Percentiles rank a stretch among this genome's conserved stretches.
Evolutionary conservation across 495 filamentous ascomycete species (phyloP).

Genomic region (Daldinia grandis): DNA sequence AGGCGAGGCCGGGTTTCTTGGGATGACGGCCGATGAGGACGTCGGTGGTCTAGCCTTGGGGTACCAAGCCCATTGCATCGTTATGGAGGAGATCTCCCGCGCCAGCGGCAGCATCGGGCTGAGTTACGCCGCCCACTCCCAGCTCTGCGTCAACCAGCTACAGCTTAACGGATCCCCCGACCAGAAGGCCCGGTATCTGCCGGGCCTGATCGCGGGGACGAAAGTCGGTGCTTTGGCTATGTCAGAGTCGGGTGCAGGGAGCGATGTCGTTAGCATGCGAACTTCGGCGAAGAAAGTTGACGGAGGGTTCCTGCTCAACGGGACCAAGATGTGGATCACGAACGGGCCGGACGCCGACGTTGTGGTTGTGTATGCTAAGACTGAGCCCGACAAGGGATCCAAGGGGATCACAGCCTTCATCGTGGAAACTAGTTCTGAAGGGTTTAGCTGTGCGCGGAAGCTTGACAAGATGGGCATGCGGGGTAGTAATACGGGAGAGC

Average conservation of each 20-base stretch:
- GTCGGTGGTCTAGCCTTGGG: conserved; percentile 92
- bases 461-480: conserved; percentile 99
- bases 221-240: conserved; percentile 92
- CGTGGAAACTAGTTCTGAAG: conserved; percentile 74
- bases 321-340: conserved; percentile 99
- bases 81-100: conserved; percentile 85
- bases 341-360: conserved; percentile 94
- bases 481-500: conserved; percentile 94
- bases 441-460: conserved; percentile 89
- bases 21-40: conserved; percentile 92
- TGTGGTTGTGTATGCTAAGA: conserved; percentile 96
- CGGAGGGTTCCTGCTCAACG: conserved; percentile 86
- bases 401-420: conserved; percentile 97
- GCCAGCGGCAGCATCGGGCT: conserved; percentile 84
- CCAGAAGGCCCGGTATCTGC: conserved; percentile 84
- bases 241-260: conserved; percentile 91
- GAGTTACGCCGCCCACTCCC: conserved; percentile 92
- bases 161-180: conserved; percentile 83
- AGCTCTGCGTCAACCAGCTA: conserved; percentile 96
- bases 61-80: conserved; percentile 95
- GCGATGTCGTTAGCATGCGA: conserved; percentile 96
- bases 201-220: conserved; percentile 80
- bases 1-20: conserved; percentile 89
- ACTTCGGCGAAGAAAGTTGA: conserved; percentile 80
- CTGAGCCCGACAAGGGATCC: conserved; percentile 76